Percentiles rank a stretch among this genome's conserved stretches.
Evolutionary conservation across 2,329 filamentous ascomycete genomes (phyloP).

Genomic region (Thelonectria rubi): DNA sequence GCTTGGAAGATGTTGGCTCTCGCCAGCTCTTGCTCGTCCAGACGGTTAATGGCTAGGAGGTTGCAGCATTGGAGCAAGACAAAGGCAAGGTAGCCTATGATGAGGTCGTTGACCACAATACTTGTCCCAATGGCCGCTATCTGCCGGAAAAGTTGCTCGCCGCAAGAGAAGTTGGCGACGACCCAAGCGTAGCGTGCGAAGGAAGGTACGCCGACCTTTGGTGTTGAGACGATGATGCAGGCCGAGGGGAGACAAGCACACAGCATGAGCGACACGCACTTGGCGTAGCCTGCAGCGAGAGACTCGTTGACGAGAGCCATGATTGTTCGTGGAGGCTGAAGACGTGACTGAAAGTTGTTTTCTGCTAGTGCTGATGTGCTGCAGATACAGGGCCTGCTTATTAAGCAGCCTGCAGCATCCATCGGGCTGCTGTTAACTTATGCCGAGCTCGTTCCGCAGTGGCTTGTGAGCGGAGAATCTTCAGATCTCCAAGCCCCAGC

Average conservation of each 20-base stretch:
- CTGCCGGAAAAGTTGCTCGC: slow-evolving; percentile 7
- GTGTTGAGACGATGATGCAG: slow-evolving; percentile 1
- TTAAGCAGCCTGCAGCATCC: too few species aligned
- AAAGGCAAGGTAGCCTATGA: background rate
- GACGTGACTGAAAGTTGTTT: too few species aligned
- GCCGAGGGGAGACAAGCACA: slow-evolving; percentile 4
- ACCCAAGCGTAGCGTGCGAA: slow-evolving; percentile 9
- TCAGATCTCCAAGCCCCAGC: too few species aligned
- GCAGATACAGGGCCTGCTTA: too few species aligned
- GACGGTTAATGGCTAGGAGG: slow-evolving; percentile 7
- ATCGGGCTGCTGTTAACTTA: too few species aligned
- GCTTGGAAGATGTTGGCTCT: background rate
- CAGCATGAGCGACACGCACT: slow-evolving; percentile 5
- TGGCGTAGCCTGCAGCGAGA: background rate
- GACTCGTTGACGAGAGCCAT: background rate
- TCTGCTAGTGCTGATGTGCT: too few species aligned
- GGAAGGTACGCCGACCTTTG: slow-evolving; percentile 11
- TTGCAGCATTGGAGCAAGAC: slow-evolving; percentile 20
- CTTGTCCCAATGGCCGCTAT: slow-evolving; percentile 9
- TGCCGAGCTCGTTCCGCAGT: too few species aligned
- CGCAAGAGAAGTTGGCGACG: background rate
- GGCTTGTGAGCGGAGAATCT: too few species aligned
- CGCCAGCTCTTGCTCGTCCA: slow-evolving; percentile 10
- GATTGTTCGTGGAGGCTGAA: too few species aligned
- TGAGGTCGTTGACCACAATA: slow-evolving; percentile 14